Conservation (phyloP, 257 asterid species). For the Parsonsia alboflavescens region DNA sequence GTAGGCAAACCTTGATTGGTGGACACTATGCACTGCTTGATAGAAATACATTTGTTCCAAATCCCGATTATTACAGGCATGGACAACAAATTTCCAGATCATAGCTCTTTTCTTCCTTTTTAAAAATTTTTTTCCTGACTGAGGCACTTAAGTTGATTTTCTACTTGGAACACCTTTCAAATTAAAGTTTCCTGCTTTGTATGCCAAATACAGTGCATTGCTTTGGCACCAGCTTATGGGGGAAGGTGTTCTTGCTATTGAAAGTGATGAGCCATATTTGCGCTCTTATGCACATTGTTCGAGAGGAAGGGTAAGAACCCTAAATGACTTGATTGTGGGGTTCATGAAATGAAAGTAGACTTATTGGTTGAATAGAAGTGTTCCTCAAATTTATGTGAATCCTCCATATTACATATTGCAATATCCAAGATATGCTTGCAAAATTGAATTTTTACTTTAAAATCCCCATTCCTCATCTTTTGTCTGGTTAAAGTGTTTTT, state of each 20-base stretch:
- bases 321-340: background rate
- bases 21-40: constrained; percentile 87
- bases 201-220: constrained; percentile 51
- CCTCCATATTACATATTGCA: background rate
- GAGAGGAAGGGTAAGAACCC: constrained; percentile 62
- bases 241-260: constrained; percentile 56
- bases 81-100: background rate
- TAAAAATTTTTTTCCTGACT: background rate
- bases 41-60: constrained; percentile 56
- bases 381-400: background rate
- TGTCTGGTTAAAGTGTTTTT: background rate
- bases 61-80: constrained; percentile 92
- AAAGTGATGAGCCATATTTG: constrained; percentile 43
- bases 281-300: constrained; percentile 88
- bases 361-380: background rate
- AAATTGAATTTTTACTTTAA: background rate
- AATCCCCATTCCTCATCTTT: background rate
- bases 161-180: background rate
- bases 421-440: background rate
- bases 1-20: constrained; percentile 90
- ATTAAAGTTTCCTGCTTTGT: background rate
- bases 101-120: background rate
- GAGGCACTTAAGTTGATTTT: background rate
- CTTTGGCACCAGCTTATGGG: constrained; percentile 98
- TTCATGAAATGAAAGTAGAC: constrained; percentile 1